Evolutionary conservation across 805 yeast genomes (phyloP).

Genomic region (Lachancea sp.): DNA sequence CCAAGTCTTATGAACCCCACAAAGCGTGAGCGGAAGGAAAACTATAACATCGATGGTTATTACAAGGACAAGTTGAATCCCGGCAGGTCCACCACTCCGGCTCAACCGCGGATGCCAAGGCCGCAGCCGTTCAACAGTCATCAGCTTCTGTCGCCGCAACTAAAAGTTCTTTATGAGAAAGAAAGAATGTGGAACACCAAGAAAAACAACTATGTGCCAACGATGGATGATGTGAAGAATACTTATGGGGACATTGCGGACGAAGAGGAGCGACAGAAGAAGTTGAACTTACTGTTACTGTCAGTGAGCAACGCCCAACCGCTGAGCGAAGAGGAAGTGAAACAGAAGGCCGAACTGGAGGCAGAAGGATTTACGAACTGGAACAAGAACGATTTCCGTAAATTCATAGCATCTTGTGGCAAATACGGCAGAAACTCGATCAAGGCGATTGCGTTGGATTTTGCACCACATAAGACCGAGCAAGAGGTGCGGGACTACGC

Average conservation of each 20-base stretch:
- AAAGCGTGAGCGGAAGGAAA: slow-evolving; percentile 76
- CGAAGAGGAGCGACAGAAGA: slow-evolving; percentile 40
- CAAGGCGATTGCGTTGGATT: slow-evolving; percentile 64
- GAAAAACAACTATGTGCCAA: slow-evolving; percentile 58
- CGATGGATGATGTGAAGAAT: slow-evolving; percentile 47
- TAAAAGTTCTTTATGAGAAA: slow-evolving; percentile 69
- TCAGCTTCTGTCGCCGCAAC: slow-evolving; percentile 78
- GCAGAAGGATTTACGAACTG: slow-evolving; percentile 71
- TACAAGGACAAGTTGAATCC: slow-evolving; percentile 77
- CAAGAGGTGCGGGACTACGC: slow-evolving; percentile 80
- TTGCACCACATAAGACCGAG: slow-evolving; percentile 65
- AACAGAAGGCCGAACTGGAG: slow-evolving; percentile 50
- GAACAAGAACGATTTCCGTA: slow-evolving; percentile 83
- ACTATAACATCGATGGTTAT: slow-evolving; percentile 82
- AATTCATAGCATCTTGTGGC: slow-evolving; percentile 65
- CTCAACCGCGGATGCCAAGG: slow-evolving; percentile 78
- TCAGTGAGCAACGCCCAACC: slow-evolving; percentile 75
- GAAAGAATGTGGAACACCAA: slow-evolving; percentile 76
- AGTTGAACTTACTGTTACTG: slow-evolving; percentile 54
- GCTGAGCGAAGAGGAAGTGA: slow-evolving; percentile 75
- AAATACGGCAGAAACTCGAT: slow-evolving; percentile 78
- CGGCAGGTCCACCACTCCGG: slow-evolving; percentile 43
- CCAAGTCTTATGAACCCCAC: slow-evolving; percentile 80
- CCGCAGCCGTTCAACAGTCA: slow-evolving; percentile 80
- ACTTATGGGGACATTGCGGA: slow-evolving; percentile 34